These are phyloP conservation scores for Psilocybe subaeruginosa DNA, from an alignment of 768 basidiomycete genomes.

Conservation along the genomic window DNA sequence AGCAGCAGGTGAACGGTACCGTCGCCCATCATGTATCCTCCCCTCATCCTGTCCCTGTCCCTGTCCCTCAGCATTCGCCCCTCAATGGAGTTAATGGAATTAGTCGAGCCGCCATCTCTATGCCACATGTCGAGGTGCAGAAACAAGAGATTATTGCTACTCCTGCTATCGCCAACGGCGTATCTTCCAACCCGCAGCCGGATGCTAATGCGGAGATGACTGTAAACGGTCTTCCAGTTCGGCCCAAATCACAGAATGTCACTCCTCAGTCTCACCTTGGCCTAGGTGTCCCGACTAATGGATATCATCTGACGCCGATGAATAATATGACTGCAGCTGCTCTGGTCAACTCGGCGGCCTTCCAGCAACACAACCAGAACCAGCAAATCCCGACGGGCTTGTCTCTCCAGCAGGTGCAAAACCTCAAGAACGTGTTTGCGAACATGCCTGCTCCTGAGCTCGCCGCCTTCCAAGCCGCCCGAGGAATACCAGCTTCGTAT, in stretches of 20 bases:
- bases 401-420: conserved; percentile 62
- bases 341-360: conserved; percentile 34
- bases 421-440: conserved; percentile 58
- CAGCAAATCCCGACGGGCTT: conserved; percentile 39
- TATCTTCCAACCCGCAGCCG: conserved; percentile 30
- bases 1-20: conserved; percentile 29
- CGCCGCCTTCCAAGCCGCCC: conserved; percentile 36
- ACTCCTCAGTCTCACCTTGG: conserved; percentile 33
- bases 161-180: conserved; percentile 34
- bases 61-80: conserved; percentile 32
- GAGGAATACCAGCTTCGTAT: conserved; percentile 37
- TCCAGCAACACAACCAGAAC: conserved; percentile 33
- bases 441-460: conserved; percentile 42
- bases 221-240: conserved; percentile 25
- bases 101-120: conserved; percentile 44
- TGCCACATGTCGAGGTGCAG: conserved; percentile 48
- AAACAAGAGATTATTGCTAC: conserved; percentile 34
- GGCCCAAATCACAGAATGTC: conserved; percentile 52
- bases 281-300: conserved; percentile 41
- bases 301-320: conserved; percentile 50
- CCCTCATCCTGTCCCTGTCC: conserved; percentile 36
- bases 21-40: conserved; percentile 39
- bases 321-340: conserved; percentile 33
- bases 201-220: conserved; percentile 25
- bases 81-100: conserved; percentile 38